phyloP scores from a whole-genome alignment of 2,329 filamentous ascomycete genomes.

The Pseudogymnoascus sp. region DNA sequence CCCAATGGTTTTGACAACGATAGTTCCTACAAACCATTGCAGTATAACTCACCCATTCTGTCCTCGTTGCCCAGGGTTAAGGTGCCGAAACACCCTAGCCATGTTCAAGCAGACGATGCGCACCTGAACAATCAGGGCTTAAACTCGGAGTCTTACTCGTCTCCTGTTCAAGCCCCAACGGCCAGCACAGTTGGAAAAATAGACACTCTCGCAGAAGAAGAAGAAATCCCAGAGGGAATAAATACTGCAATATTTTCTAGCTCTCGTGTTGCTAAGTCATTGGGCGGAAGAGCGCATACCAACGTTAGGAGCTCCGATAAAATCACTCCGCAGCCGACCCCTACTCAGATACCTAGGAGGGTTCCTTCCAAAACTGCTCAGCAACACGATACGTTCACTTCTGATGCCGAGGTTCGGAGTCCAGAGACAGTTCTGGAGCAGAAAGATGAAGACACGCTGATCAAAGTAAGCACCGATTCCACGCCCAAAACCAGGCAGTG shows the following conservation, averaged over 20 bases:
- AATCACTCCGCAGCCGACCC: not conserved
- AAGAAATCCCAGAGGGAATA: conserved; percentile 49
- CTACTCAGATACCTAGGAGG: not conserved
- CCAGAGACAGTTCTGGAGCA: not conserved
- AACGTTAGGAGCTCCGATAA: not conserved
- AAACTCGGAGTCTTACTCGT: conserved; percentile 33
- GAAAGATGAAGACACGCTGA: not conserved
- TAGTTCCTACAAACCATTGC: conserved; percentile 48
- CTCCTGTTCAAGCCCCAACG: conserved; percentile 12
- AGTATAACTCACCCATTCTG: conserved; percentile 38
- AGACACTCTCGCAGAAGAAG: conserved; percentile 30
- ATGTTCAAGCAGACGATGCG: conserved; percentile 20
- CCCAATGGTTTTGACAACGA: conserved; percentile 39
- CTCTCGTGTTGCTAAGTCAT: conserved; percentile 47
- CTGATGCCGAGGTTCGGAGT: not conserved
- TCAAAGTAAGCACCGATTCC: not conserved
- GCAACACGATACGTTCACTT: not conserved
- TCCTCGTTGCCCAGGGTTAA: conserved; percentile 49
- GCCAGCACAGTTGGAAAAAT: not conserved
- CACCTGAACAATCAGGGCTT: conserved; percentile 18
- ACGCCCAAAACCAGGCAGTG: not conserved
- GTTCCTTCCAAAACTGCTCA: not conserved
- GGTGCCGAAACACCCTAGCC: conserved; percentile 45
- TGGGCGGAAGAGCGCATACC: conserved; percentile 39
- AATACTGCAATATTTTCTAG: conserved; percentile 58